These are phyloP conservation scores for Beauveria medogensis DNA, from an alignment of 2,329 filamentous ascomycete species.

Conservation along the genomic window DNA sequence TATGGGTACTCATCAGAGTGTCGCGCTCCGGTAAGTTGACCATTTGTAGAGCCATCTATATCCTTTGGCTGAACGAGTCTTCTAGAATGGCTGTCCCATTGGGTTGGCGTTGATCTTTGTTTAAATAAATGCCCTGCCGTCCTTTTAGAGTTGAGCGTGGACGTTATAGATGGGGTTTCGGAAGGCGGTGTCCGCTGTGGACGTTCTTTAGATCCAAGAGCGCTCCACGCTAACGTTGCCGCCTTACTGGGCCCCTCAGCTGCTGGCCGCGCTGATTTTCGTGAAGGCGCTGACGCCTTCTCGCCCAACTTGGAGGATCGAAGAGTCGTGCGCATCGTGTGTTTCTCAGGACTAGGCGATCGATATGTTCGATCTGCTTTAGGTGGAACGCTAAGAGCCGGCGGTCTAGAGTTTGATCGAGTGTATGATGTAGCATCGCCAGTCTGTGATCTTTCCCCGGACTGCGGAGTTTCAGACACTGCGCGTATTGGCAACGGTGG, in stretches of 20 bases:
- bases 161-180: constrained; percentile 16
- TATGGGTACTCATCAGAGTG: constrained; percentile 33
- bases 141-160: constrained; percentile 17
- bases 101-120: constrained; percentile 24
- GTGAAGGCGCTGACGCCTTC: constrained; percentile 30
- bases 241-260: constrained; percentile 54
- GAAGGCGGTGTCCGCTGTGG: constrained; percentile 19
- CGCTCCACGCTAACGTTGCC: constrained; percentile 54
- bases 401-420: constrained; percentile 14
- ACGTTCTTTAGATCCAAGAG: constrained; percentile 33
- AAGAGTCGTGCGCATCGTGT: constrained; percentile 54
- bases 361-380: constrained; percentile 33
- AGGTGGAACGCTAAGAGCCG: constrained; percentile 25
- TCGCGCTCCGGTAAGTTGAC: constrained; percentile 21
- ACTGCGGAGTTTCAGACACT: constrained; percentile 40
- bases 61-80: constrained; percentile 37
- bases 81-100: constrained; percentile 49
- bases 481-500: constrained; percentile 46
- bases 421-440: constrained; percentile 1
- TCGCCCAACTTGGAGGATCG: constrained; percentile 41
- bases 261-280: constrained; percentile 33
- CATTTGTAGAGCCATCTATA: constrained; percentile 20
- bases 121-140: constrained; percentile 26
- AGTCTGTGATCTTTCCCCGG: constrained; percentile 23
- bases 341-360: constrained; percentile 51